Conservation (phyloP, 2,329 filamentous ascomycete species). For the Helminthosporium solani region DNA sequence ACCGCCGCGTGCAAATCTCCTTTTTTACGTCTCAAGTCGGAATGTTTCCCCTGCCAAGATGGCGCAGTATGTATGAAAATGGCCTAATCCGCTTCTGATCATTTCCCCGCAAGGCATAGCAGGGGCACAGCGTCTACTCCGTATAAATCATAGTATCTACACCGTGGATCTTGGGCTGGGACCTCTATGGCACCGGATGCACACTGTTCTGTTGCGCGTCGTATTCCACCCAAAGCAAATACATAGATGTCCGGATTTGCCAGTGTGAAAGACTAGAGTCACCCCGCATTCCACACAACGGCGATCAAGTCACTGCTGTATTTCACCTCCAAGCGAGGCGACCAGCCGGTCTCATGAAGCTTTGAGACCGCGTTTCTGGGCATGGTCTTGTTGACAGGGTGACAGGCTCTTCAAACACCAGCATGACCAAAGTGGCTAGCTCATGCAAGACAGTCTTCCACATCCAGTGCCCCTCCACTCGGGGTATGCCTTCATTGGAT, state of each 20-base stretch:
- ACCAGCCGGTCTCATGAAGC: constrained; percentile 1
- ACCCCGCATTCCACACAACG: not conserved
- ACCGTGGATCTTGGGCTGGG: too few relatives aligned
- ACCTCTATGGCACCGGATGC: too few relatives aligned
- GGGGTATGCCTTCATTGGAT: constrained; percentile 21
- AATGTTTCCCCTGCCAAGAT: constrained; percentile 35
- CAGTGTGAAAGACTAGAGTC: too few relatives aligned
- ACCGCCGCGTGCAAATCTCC: constrained; percentile 8
- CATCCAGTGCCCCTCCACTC: constrained; percentile 20
- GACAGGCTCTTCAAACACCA: constrained; percentile 22
- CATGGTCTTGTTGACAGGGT: constrained; percentile 16
- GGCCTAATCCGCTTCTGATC: not conserved
- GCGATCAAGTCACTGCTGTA: not conserved
- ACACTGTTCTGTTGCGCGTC: too few relatives aligned
- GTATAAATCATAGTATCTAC: too few relatives aligned
- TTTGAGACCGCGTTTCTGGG: constrained; percentile 1
- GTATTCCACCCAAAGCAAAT: too few relatives aligned
- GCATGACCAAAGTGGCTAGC: constrained; percentile 25
- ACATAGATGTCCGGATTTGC: too few relatives aligned
- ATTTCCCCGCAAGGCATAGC: not conserved
- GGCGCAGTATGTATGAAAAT: not conserved
- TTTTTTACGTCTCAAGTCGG: constrained; percentile 10
- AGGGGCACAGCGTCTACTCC: not conserved
- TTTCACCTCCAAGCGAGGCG: not conserved
- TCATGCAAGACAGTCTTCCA: constrained; percentile 20